Conservation (phyloP, 306 rosid genomes). For the Comarum palustre region DNA sequence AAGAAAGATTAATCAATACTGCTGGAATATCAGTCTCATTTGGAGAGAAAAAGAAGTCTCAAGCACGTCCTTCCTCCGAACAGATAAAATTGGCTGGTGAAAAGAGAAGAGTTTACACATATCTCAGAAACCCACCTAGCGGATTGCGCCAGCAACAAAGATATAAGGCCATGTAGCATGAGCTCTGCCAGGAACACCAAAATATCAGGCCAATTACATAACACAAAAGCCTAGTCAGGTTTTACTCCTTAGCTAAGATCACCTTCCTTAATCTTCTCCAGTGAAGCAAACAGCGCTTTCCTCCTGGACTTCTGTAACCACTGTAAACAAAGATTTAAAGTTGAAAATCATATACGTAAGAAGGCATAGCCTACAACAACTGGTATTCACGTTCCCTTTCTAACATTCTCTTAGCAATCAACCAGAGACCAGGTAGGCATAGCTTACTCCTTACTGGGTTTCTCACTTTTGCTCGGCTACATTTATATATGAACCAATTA, state of each 20-base stretch:
- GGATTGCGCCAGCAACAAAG: conserved; percentile 83
- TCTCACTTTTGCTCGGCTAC: not conserved
- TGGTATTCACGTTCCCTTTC: not conserved
- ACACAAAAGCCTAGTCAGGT: not conserved
- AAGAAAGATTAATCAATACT: conserved; percentile 22
- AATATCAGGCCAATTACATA: not conserved
- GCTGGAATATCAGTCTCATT: conserved; percentile 37
- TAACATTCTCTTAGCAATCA: not conserved
- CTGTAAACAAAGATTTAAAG: conserved; percentile 34
- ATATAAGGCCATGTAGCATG: conserved; percentile 95
- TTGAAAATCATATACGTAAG: not conserved
- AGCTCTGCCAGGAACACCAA: conserved; percentile 55
- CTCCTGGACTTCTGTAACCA: conserved; percentile 87
- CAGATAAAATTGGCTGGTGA: conserved; percentile 71
- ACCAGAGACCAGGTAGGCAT: not conserved
- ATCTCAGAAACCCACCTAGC: conserved; percentile 90
- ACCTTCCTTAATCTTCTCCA: conserved; percentile 97
- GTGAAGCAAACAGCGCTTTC: conserved; percentile 81
- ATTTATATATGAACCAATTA: too few species aligned
- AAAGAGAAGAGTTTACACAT: conserved; percentile 77
- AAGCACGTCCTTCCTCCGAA: conserved; percentile 43
- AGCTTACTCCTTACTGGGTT: not conserved
- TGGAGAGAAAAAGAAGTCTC: conserved; percentile 40
- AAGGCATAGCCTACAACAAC: not conserved
- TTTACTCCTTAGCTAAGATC: not conserved